Conservation (phyloP, 2,329 filamentous ascomycete genomes). For the Neopestalotiopsis sp. region DNA sequence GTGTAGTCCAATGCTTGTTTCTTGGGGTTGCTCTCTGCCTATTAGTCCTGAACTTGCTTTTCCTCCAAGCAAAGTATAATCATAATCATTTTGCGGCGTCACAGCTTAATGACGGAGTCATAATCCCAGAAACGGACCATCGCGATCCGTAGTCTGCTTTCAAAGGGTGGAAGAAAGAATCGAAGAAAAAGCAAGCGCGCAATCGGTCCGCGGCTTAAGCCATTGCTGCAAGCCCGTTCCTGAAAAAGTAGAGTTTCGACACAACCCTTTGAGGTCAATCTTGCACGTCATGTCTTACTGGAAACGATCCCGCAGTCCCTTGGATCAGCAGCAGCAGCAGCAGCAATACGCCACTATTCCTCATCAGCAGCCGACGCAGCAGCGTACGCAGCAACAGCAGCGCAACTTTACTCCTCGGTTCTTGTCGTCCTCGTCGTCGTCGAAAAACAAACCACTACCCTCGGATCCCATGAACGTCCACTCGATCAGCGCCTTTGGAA, state of each 20-base stretch:
- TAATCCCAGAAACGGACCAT: background rate
- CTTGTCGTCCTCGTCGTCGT: background rate
- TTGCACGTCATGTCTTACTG: constrained; percentile 2
- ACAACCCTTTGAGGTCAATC: background rate
- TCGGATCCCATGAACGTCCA: constrained; percentile 13
- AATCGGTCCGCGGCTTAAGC: background rate
- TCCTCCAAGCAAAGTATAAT: constrained; percentile 4
- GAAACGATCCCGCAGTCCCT: background rate
- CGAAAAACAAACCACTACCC: background rate
- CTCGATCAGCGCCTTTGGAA: constrained; percentile 19
- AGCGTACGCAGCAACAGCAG: background rate
- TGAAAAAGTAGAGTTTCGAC: background rate
- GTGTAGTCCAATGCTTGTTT: background rate
- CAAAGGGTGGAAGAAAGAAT: background rate
- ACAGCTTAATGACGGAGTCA: background rate
- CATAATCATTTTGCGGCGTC: background rate
- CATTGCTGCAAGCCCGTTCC: background rate
- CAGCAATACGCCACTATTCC: background rate
- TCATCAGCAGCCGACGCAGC: background rate
- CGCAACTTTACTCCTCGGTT: background rate
- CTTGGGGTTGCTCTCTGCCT: background rate
- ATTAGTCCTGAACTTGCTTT: constrained; percentile 4
- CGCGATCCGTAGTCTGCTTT: background rate
- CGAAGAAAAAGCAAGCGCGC: background rate
- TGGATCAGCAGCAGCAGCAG: background rate